These are phyloP conservation scores for Xylaria sp. DNA, from an alignment of 2,329 filamentous ascomycete genomes.

Conservation along the genomic window DNA sequence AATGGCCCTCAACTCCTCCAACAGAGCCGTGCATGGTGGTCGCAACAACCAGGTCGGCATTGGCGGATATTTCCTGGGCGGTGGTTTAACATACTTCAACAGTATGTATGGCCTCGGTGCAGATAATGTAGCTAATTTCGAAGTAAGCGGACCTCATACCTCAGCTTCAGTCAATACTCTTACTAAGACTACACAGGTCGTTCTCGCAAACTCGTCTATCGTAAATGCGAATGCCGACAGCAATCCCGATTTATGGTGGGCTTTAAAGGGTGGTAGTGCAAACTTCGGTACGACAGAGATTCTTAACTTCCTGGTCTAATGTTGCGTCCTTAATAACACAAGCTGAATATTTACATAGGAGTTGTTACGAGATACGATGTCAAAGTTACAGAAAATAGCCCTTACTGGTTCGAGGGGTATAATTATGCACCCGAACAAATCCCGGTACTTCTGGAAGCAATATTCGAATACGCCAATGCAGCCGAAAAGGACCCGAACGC, in stretches of 20 bases:
- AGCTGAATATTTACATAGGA: not conserved
- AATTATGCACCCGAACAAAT: constrained; percentile 8
- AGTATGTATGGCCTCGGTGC: constrained; percentile 9
- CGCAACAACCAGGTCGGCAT: constrained; percentile 10
- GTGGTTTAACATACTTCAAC: constrained; percentile 4
- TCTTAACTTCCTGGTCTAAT: not conserved
- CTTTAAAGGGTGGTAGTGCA: not conserved
- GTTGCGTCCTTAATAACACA: not conserved
- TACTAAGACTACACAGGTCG: not conserved
- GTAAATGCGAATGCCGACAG: constrained; percentile 1
- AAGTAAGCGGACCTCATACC: not conserved
- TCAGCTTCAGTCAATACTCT: not conserved
- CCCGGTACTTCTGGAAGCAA: not conserved
- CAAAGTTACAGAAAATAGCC: not conserved
- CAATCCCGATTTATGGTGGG: constrained; percentile 1
- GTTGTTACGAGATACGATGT: constrained; percentile 9
- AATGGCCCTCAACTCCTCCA: not conserved
- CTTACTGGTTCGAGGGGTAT: constrained; percentile 2
- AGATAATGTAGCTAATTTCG: not conserved
- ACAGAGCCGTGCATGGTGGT: not conserved
- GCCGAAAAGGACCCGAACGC: constrained; percentile 1
- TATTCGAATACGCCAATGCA: constrained; percentile 1
- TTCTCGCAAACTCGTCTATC: constrained; percentile 7
- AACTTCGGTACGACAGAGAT: constrained; percentile 4
- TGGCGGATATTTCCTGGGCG: constrained; percentile 11